Base-by-base conservation (phyloP, 352 stramenopile genomes). In the Globisporangium cystogenes region DNA sequence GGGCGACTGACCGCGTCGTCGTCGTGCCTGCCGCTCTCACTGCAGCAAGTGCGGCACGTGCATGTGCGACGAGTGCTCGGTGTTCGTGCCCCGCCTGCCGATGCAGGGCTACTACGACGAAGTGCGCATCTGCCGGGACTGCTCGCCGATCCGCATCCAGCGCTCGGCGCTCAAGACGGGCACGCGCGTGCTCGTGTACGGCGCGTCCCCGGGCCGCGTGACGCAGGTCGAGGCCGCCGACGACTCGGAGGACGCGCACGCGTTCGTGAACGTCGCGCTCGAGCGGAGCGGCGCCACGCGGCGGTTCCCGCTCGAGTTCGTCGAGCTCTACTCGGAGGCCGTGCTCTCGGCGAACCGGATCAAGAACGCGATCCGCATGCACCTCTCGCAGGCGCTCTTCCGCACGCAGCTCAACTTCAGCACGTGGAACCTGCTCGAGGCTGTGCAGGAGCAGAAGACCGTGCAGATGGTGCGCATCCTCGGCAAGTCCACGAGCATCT, bases 391-490 rank as follows among this genome's bases (percentile, higher is more conserved):
- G 43, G 63, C 72, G n/a, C 64, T 93, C 2, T 88, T 89, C 60
- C 78, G 82, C 3, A 87, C 82, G 20, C 82, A 89, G 43, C 73
- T 93, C 33, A 89, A 93, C 41, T 93, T 93, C 48, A 89, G 78
- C 49, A 93, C 82, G 21, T 93, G 82, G 82, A 93, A 89, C 53
- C 53, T 90, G 33, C 57, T 93, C 15, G 82, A 93, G 48, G 79
- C 80, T 1, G 71, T 90, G 21, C 74, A 93, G 64, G 82, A 93
- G 55, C 82, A 93, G 45, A 76, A 82, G 43, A 91, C 80, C 3
- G 80, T 91, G 26, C 79, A 89, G 47, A 91, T 90, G 74, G 76
- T 93, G 45, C 73, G 77, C n/a, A 91, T 93, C 47, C 64, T 93
- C 7, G 90, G 86, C 68, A 91, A 87, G 36, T 89, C 78, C 26